Evolutionary conservation across 225 moss, liverwort and hornwort genomes (phyloP), one percentile per base, ranked within the genome.

Genomic region (Marchantia paleacea): DNA sequence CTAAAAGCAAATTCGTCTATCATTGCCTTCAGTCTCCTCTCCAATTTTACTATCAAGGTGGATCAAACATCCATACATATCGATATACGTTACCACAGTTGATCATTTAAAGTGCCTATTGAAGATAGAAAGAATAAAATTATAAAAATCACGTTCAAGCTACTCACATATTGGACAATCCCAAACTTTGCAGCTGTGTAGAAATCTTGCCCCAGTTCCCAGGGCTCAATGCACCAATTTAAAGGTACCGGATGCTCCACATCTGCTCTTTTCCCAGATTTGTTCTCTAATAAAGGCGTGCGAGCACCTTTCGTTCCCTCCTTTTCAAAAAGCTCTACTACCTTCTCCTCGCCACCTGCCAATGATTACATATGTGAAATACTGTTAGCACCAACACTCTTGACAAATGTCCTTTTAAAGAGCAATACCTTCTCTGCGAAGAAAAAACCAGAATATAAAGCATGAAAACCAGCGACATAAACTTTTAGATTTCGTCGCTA

Each of bases 141-240:
- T 72, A 48, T 3, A 4, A n/a, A 28, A 12, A 24, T 57, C 16
- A 69, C 67, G 63, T 5, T 75, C 71, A 1, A 53, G 64, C 61
- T 52, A 91, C 97, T 92, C 71, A 97, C 97, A 90, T 99, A 99
- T 84, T 99, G 99, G 60, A 99, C 99, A 74, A 99, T 99, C 77
- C 99, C 99, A 88, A 99, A 99, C 84, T 99, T 99, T 75, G 88
- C 92, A 82, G 94, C 99, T 58, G 85, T 90, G 80, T 95, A 99
- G 73, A 99, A 99, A 78, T 94, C 92, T 80, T 91, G 89, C 55
- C 99, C 99, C 78, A 99, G 82, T 81, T 94, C 91, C 99, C 99
- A 99, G 49, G 94, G 91, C 18, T 85, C 74, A 80, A 99, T 90
- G 81, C 91, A 95, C 92, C 91, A 92, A 80, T 91, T 94, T 62